Base-by-base conservation (phyloP, 306 rosid species). In the Prunus padus region DNA sequence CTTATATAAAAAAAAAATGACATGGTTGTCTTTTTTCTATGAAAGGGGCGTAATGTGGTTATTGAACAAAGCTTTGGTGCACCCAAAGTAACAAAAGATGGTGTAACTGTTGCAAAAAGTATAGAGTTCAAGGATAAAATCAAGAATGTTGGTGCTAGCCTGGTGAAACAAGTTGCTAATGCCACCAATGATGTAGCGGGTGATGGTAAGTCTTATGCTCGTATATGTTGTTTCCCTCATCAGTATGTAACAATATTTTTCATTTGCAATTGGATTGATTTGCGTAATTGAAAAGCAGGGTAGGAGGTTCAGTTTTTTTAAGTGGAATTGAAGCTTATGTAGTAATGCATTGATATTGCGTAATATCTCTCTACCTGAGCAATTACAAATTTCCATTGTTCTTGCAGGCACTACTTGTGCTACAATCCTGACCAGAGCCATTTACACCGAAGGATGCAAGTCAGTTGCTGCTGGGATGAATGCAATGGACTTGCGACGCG, bases 391-490 rank as follows among this genome's bases (percentile, higher is more conserved):
- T 74, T 78, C 69, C 16, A 67, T 47, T 72, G 14, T 83, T n/a
- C 70, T 47, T 77, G 74, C 87, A 95, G 98, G 98, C 66, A 95
- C 98, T 47, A 92, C 98, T 15, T 92, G 97, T 76, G 98, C 98
- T 20, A 95, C 98, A 3, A 83, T 92, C 75, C 91, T 95, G 71
- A 95, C 98, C 0, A 84, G 87, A 47, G 98, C 98, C 47, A 95
- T 95, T 80, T 92, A 86, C 63, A 46, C 96, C 0, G 98, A 95
- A 80, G 98, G 98, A 19, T 94, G 98, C 90, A 94, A 94, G 85
- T 94, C 98, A 49, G 97, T 94, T 78, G 98, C 98, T 10, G 96
- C 98, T 42, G 96, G 98, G 75, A 89, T 94, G 97, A 94, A 94
- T 82, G 96, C 97, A 8, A 94, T 94, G 98, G 98, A 94, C 84